Percentiles rank a stretch among this genome's conserved stretches.
Evolutionary conservation across 1,284 basidiomycete genomes (phyloP).

Genomic region (Leccinum subfulvum): DNA sequence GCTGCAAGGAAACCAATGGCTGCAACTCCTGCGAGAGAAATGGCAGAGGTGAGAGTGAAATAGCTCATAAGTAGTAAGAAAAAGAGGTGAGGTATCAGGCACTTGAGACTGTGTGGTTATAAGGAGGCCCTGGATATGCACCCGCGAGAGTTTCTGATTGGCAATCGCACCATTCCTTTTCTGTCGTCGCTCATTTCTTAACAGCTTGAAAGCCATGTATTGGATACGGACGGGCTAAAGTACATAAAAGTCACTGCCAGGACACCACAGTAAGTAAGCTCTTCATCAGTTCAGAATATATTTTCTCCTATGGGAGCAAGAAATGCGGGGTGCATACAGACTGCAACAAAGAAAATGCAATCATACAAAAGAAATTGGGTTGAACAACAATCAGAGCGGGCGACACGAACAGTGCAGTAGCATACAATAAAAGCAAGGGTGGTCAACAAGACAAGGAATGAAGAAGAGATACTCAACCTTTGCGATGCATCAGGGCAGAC

Average conservation of each 20-base stretch:
- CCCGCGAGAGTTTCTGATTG: neutral
- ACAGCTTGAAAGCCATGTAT: neutral
- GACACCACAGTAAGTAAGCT: neutral
- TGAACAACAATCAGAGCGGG: constrained; percentile 9
- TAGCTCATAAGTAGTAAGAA: constrained; percentile 16
- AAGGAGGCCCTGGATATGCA: no score
- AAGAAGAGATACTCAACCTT: constrained; percentile 20
- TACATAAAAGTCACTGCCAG: neutral
- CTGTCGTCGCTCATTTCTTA: neutral
- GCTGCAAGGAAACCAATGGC: constrained; percentile 50
- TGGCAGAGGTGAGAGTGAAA: constrained; percentile 65
- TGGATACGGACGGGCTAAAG: neutral
- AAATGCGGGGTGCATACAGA: constrained; percentile 17
- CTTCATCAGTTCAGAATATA: constrained; percentile 6
- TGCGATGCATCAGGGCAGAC: constrained; percentile 28
- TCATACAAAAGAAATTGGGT: constrained; percentile 17
- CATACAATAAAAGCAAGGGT: constrained; percentile 3
- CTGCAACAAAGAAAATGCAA: constrained; percentile 9
- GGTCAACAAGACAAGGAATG: constrained; percentile 4
- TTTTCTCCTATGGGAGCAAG: constrained; percentile 12
- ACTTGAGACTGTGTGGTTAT: neutral
- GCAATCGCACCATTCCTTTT: neutral
- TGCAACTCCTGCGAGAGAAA: constrained; percentile 61
- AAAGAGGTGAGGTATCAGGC: neutral
- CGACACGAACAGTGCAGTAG: constrained; percentile 2